These are phyloP conservation scores for Neonectria ditissima DNA, from an alignment of 2,329 filamentous ascomycete genomes.

Conservation along the genomic window DNA sequence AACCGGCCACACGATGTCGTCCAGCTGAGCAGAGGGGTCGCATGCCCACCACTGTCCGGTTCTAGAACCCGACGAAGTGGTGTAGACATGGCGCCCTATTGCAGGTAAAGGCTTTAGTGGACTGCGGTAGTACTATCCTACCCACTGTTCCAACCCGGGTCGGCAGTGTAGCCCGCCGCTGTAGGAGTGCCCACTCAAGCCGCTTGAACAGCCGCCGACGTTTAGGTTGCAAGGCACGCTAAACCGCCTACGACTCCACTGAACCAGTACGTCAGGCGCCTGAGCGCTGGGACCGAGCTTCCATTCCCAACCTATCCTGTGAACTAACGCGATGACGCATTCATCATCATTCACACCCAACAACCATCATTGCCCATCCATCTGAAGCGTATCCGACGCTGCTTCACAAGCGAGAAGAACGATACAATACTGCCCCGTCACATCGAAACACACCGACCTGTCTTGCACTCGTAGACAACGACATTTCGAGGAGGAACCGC, in stretches of 20 bases:
- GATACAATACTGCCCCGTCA: not conserved
- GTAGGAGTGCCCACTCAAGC: slow-evolving; percentile 8
- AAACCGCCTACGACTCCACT: slow-evolving; percentile 21
- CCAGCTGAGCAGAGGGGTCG: slow-evolving; percentile 24
- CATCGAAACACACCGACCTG: not conserved
- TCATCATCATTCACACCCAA: slow-evolving; percentile 28
- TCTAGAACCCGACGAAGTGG: slow-evolving; percentile 13
- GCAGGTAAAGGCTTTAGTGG: slow-evolving; percentile 5
- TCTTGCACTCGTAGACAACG: not conserved
- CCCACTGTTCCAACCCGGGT: not conserved
- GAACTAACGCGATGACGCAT: slow-evolving; percentile 34
- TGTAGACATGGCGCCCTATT: slow-evolving; percentile 5
- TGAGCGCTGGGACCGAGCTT: slow-evolving; percentile 11
- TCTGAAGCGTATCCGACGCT: slow-evolving; percentile 4
- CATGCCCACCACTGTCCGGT: slow-evolving; percentile 15
- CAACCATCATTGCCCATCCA: slow-evolving; percentile 12
- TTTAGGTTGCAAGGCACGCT: slow-evolving; percentile 15
- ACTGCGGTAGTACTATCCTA: slow-evolving; percentile 8
- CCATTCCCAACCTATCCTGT: slow-evolving; percentile 7
- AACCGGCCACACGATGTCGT: slow-evolving; percentile 18
- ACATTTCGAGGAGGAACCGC: not conserved
- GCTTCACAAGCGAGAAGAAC: not conserved
- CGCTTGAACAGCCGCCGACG: slow-evolving; percentile 15
- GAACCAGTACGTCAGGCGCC: slow-evolving; percentile 27
- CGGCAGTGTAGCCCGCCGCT: slow-evolving; percentile 3